Evolutionary conservation across 805 yeast species (phyloP).

Genomic region (Metschnikowia picachoensis): DNA sequence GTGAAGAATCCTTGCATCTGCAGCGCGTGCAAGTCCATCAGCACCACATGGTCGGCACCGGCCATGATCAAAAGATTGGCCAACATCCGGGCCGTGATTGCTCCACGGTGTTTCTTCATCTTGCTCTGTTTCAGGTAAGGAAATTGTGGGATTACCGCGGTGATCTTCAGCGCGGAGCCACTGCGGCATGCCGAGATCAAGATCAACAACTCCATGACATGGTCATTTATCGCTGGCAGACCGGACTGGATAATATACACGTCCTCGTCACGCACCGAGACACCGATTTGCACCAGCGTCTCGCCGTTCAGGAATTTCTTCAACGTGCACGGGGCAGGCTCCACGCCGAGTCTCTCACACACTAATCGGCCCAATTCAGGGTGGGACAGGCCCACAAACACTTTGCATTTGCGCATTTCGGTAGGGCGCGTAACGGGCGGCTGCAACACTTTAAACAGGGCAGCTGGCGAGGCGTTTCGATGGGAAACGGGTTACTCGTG

Average conservation of each 20-base stretch:
- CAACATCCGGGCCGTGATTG: conserved; percentile 96
- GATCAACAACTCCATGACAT: conserved; percentile 92
- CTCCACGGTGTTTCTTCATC: conserved; percentile 98
- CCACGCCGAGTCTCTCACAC: conserved; percentile 86
- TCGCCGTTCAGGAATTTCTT: conserved; percentile 96
- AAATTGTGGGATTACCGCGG: conserved; percentile 95
- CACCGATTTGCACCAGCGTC: conserved; percentile 93
- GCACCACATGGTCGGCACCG: conserved; percentile 97
- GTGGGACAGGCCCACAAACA: conserved; percentile 94
- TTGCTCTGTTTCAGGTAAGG: conserved; percentile 92
- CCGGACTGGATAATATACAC: conserved; percentile 87
- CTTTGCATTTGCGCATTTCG: conserved; percentile 91
- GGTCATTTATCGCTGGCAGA: conserved; percentile 83
- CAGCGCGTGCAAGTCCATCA: conserved; percentile 94
- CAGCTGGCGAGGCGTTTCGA: too few relatives aligned
- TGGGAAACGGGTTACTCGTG: too few relatives aligned
- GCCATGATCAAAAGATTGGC: conserved; percentile 96
- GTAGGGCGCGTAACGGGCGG: background rate
- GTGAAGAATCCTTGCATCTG: conserved; percentile 99
- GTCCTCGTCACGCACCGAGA: conserved; percentile 94
- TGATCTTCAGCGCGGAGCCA: conserved; percentile 96
- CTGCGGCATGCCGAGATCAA: conserved; percentile 94
- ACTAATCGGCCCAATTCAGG: conserved; percentile 90
- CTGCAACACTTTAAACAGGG: too few relatives aligned
- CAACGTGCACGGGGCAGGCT: conserved; percentile 88